Percentiles rank a stretch among this genome's conserved stretches.
These are phyloP conservation scores for Colletotrichum tamarilloi DNA, from an alignment of 2,329 filamentous ascomycete genomes.

Conservation along the genomic window DNA sequence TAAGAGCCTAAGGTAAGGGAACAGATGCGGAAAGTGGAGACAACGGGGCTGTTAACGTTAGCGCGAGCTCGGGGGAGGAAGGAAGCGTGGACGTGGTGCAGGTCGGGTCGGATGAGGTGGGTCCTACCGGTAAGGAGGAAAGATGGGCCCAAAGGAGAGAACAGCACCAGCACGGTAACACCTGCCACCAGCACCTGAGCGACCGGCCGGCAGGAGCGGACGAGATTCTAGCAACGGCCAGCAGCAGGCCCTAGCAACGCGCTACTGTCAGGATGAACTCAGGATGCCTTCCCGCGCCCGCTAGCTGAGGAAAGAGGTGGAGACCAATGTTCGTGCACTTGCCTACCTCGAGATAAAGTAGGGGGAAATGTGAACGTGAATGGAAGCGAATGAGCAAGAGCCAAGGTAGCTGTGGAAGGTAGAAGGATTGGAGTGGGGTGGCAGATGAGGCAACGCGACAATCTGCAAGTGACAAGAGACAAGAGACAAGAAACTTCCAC, in stretches of 20 bases:
- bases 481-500: constrained; percentile 1
- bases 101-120: constrained; percentile 1
- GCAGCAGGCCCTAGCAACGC: neutral
- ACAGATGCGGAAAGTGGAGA: neutral
- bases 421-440: neutral
- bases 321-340: neutral
- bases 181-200: neutral
- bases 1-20: neutral
- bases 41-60: neutral
- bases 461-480: neutral
- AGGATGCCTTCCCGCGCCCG: constrained; percentile 9
- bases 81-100: neutral
- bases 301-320: neutral
- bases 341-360: neutral
- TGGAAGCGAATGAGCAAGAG: neutral
- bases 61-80: neutral
- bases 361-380: neutral
- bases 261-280: constrained; percentile 7
- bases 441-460: neutral
- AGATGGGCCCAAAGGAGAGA: constrained; percentile 32
- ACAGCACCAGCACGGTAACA: constrained; percentile 15
- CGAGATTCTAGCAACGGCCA: neutral
- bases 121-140: neutral
- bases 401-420: neutral
- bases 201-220: neutral